Conservation (phyloP, 768 basidiomycete species). For the Suillus ampliporus region DNA sequence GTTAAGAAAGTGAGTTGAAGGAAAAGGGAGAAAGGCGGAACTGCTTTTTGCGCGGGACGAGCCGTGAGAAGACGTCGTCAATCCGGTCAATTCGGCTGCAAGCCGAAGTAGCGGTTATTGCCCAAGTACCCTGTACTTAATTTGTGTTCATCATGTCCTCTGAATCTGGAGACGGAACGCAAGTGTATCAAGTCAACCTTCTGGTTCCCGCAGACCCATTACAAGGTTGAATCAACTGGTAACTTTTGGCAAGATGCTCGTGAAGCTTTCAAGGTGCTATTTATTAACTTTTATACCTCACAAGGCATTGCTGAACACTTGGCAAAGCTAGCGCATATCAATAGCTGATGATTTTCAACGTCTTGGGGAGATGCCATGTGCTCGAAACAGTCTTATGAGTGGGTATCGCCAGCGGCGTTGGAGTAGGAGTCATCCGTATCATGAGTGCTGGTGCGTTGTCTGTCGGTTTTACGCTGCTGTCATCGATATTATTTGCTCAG, state of each 20-base stretch:
- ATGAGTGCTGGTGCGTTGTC: conserved; percentile 61
- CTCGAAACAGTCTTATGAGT: conserved; percentile 71
- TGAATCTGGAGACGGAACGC: background rate
- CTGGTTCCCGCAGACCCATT: conserved; percentile 27
- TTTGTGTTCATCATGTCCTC: conserved; percentile 1
- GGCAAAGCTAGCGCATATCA: conserved; percentile 52
- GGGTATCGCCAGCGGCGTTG: conserved; percentile 83
- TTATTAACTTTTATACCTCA: background rate
- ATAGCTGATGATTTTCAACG: conserved; percentile 58
- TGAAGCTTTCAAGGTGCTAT: conserved; percentile 36
- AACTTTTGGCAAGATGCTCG: conserved; percentile 38
- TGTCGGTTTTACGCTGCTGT: conserved; percentile 2
- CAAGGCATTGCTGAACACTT: conserved; percentile 18
- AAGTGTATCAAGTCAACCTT: conserved; percentile 9
- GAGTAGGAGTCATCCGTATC: conserved; percentile 76
- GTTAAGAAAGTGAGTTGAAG: conserved; percentile 20
- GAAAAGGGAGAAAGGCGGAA: conserved; percentile 14
- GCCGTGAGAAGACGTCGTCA: conserved; percentile 36
- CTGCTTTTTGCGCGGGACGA: conserved; percentile 23
- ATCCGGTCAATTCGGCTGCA: background rate
- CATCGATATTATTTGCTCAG: conserved; percentile 40
- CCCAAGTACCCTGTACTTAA: background rate
- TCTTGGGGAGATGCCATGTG: conserved; percentile 77
- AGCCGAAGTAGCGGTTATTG: background rate
- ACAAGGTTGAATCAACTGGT: conserved; percentile 38